Percentiles rank a stretch among this genome's conserved stretches.
Conservation (phyloP, 495 filamentous ascomycete genomes). For the Penicillium odoratum region DNA sequence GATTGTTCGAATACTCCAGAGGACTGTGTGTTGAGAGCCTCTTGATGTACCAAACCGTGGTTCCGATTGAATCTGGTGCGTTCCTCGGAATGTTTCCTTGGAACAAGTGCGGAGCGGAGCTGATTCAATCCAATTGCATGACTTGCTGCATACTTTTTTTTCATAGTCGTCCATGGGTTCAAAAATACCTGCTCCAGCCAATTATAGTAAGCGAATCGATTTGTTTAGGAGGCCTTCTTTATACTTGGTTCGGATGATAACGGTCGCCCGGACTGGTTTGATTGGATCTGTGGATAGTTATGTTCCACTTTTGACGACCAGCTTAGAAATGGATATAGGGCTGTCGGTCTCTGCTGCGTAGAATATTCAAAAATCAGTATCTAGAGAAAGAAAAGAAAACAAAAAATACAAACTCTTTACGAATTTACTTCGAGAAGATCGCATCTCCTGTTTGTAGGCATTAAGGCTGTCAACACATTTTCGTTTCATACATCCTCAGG, state of each 20-base stretch:
- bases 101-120: slow-evolving; percentile 15
- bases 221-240: background rate
- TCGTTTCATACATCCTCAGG: too few species aligned
- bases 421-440: too few species aligned
- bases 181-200: slow-evolving; percentile 10
- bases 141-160: slow-evolving; percentile 4
- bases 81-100: slow-evolving; percentile 10
- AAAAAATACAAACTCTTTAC: background rate
- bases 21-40: background rate
- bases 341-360: background rate
- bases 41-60: background rate
- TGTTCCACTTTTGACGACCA: background rate
- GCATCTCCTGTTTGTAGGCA: too few species aligned
- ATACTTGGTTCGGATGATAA: background rate
- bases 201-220: background rate
- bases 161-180: slow-evolving; percentile 8
- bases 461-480: too few species aligned
- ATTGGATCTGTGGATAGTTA: background rate
- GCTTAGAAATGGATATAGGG: background rate
- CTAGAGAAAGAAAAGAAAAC: background rate
- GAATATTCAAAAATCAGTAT: background rate
- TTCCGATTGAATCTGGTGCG: background rate
- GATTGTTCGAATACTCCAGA: too few species aligned
- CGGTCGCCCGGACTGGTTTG: background rate
- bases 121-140: slow-evolving; percentile 19